Percentiles rank a stretch among this genome's conserved stretches.
These are phyloP conservation scores for Rhizophlyctis rosea DNA, from an alignment of 192 early-diverging fungal species.

Conservation along the genomic window DNA sequence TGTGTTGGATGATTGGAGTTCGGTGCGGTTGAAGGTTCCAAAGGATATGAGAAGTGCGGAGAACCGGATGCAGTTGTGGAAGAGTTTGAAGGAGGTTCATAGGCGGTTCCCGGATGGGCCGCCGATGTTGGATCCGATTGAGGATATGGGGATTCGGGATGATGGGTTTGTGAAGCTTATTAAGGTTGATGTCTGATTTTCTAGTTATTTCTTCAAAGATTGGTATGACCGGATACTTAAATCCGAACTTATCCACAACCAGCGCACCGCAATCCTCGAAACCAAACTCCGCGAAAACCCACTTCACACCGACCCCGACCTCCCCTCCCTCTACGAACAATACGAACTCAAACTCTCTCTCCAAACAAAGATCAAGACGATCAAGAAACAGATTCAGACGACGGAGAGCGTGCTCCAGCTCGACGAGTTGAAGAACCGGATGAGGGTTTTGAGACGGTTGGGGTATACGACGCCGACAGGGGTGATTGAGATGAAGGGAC, in stretches of 20 bases:
- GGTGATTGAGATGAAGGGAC: conserved; percentile 95
- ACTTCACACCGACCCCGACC: conserved; percentile 51
- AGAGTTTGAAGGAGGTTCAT: conserved; percentile 67
- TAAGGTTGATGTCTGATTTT: conserved; percentile 43
- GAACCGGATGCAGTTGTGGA: conserved; percentile 56
- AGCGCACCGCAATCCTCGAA: conserved; percentile 75
- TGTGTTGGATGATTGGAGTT: conserved; percentile 68
- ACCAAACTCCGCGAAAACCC: conserved; percentile 58
- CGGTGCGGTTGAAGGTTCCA: conserved; percentile 71
- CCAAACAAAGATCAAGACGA: conserved; percentile 56
- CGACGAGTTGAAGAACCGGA: conserved; percentile 88
- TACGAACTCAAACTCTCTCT: conserved; percentile 69
- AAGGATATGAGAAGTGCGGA: conserved; percentile 63
- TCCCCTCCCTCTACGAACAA: conserved; percentile 54
- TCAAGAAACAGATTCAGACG: conserved; percentile 70
- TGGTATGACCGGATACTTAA: too few species aligned
- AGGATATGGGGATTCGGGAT: conserved; percentile 85
- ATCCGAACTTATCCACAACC: too few species aligned
- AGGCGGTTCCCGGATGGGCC: conserved; percentile 69
- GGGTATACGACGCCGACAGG: conserved; percentile 80
- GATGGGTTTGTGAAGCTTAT: conserved; percentile 71
- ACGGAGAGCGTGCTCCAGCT: conserved; percentile 83
- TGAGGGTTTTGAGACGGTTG: conserved; percentile 86
- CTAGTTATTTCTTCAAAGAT: not conserved
- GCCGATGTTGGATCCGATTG: conserved; percentile 84